A percentile compares a stretch with the other conserved stretches of the same genome.
phyloP scores from a whole-genome alignment of 441 rosid species.

The Aquilaria agallochum region DNA sequence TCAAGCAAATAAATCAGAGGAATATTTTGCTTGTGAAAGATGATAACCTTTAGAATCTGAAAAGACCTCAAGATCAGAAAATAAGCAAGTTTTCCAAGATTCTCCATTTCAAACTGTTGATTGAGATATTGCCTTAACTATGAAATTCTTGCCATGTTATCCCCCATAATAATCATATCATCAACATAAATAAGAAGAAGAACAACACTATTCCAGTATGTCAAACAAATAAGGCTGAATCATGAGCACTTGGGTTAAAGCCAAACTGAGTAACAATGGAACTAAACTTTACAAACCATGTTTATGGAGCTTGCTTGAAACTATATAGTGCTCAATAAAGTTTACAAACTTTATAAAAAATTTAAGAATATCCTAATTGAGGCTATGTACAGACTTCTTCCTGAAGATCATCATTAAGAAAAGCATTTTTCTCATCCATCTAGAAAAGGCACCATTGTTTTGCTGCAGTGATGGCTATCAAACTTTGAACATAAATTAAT shows the following conservation, averaged over 20 bases:
- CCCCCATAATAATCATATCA: constrained; percentile 1
- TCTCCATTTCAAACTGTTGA: background rate
- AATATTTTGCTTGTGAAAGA: constrained; percentile 1
- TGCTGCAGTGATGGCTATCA: background rate
- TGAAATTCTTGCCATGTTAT: background rate
- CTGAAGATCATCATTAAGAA: background rate
- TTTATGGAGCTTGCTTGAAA: background rate
- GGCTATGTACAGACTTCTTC: background rate
- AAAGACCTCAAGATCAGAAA: background rate
- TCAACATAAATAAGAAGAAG: background rate
- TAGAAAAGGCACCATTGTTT: background rate
- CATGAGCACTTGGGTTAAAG: background rate
- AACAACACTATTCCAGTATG: background rate
- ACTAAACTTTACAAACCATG: background rate
- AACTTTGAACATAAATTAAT: background rate
- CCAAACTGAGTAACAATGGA: background rate
- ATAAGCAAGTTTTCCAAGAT: background rate
- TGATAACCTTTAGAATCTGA: too few species aligned
- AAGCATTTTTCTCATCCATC: constrained; percentile 3
- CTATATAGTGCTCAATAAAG: background rate
- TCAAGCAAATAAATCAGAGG: background rate
- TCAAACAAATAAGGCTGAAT: background rate
- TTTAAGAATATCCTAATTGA: background rate
- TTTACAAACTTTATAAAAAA: background rate
- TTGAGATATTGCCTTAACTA: background rate